These are phyloP conservation scores for Mucor piriformis DNA, from an alignment of 371 early-diverging fungal genomes.

Conservation along the genomic window DNA sequence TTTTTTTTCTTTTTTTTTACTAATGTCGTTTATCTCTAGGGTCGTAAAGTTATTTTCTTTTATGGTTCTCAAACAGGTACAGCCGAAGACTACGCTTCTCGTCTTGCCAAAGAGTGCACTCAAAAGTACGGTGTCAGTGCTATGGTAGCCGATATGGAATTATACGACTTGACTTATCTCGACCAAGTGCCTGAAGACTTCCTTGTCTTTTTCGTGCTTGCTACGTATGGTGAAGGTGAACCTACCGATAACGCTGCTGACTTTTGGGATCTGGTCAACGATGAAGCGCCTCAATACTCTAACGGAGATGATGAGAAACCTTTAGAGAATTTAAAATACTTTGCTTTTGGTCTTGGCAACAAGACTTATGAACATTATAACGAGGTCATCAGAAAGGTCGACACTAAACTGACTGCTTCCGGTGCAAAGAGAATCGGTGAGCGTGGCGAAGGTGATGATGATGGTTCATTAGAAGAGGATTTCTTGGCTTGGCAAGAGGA, in stretches of 20 bases:
- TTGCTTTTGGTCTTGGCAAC: slow-evolving; percentile 95
- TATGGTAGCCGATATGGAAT: slow-evolving; percentile 85
- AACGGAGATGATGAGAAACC: slow-evolving; percentile 43
- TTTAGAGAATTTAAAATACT: slow-evolving; percentile 68
- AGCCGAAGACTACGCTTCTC: slow-evolving; percentile 93
- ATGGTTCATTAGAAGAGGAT: slow-evolving; percentile 93
- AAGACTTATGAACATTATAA: slow-evolving; percentile 97
- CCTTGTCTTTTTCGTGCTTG: slow-evolving; percentile 81
- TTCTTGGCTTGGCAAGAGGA: slow-evolving; percentile 92
- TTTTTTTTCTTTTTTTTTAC: background rate
- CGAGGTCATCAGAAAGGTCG: slow-evolving; percentile 71
- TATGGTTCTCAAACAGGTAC: slow-evolving; percentile 97
- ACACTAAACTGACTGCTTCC: slow-evolving; percentile 62
- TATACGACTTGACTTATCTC: slow-evolving; percentile 81
- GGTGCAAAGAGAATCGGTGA: slow-evolving; percentile 83
- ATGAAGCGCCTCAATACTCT: slow-evolving; percentile 72
- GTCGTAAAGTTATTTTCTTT: slow-evolving; percentile 75
- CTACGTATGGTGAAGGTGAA: slow-evolving; percentile 92
- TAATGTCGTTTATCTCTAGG: slow-evolving; percentile 31
- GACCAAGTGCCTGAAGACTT: slow-evolving; percentile 64
- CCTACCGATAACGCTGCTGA: slow-evolving; percentile 94
- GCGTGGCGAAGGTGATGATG: slow-evolving; percentile 96
- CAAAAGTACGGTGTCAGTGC: slow-evolving; percentile 74
- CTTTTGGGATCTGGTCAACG: slow-evolving; percentile 79
- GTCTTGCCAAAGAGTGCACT: slow-evolving; percentile 81